phyloP scores from a whole-genome alignment of 2,329 filamentous ascomycete genomes.

The Myriosclerotinia duriaeana region DNA sequence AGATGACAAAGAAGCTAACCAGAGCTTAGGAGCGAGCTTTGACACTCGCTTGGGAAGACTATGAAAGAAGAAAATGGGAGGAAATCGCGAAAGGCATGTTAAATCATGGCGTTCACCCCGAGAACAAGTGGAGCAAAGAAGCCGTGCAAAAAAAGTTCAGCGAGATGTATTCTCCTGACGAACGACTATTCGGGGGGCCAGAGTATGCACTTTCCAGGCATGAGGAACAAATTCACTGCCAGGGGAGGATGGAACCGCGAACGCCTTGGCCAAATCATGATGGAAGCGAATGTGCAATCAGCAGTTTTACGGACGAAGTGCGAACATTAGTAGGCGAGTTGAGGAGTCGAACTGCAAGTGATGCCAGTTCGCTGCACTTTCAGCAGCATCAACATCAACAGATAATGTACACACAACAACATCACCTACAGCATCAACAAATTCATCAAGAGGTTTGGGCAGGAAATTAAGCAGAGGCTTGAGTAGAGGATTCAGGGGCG shows the following conservation, averaged over 20 bases:
- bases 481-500: not conserved
- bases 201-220: slow-evolving; percentile 3
- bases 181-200: not conserved
- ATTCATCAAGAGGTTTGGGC: slow-evolving; percentile 22
- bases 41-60: slow-evolving; percentile 38
- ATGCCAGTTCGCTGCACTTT: slow-evolving; percentile 27
- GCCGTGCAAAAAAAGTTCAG: slow-evolving; percentile 41
- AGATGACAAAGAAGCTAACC: slow-evolving; percentile 19
- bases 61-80: slow-evolving; percentile 40
- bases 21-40: slow-evolving; percentile 38
- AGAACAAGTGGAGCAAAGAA: slow-evolving; percentile 40
- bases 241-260: slow-evolving; percentile 19
- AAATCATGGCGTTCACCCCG: slow-evolving; percentile 36
- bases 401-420: slow-evolving; percentile 26
- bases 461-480: not conserved
- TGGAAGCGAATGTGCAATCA: slow-evolving; percentile 4
- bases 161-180: slow-evolving; percentile 33
- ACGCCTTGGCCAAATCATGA: slow-evolving; percentile 10
- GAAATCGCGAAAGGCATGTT: slow-evolving; percentile 40
- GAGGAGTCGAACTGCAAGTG: slow-evolving; percentile 28
- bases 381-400: slow-evolving; percentile 29
- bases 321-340: slow-evolving; percentile 27
- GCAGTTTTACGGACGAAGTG: slow-evolving; percentile 16
- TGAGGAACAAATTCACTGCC: not conserved
- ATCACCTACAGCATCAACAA: slow-evolving; percentile 17